Base-by-base conservation (phyloP, 2,329 filamentous ascomycete species). In the Pseudocercospora vitis region DNA sequence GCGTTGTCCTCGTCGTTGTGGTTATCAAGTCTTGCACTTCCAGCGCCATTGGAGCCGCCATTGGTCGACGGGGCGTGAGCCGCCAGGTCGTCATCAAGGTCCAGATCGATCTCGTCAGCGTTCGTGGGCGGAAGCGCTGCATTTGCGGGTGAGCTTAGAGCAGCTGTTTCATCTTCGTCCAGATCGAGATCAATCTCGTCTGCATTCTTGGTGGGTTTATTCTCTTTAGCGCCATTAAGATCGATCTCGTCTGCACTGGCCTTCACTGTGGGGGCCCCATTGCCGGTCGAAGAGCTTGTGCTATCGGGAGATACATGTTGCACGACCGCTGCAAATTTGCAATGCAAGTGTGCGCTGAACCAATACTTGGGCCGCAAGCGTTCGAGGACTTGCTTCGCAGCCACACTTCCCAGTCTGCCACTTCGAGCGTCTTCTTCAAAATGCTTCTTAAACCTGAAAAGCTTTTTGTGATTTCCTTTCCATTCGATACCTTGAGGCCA, bases 261-360 rank as follows among this genome's bases (percentile, higher is more conserved):
- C 19, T 42, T 42, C 21, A 19, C n/a, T 21, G 21, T 42, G 33
- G 4, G 33, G 21, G 21, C 48, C 39, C 9, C 37, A 24, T 21
- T 24, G 21, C 18, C 18, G 37, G 8, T 24, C 12, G 14, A 12
- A 6, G 37, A 14, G 3, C 12, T 11, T 12, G 1, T 12, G 8
- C 37, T 12, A 45, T n/a, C n/a, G n/a, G 18, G 23, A 11, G 42
- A 16, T 16, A 71, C 69, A 57, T 84, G 76, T 4, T 78, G 65
- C 44, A 85, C 71, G 1, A 78, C 57, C 0, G 91, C 94, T 0
- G 86, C 73, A 68, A 87, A 97, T 68, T 92, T 95, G 75, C 88
- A 85, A 71, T 99, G 94, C 74, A 97, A 73, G 72, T 99, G 94
- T 2, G 91, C 94, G 31, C 76, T 78, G 61, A 97, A 96, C 94